A percentile compares a stretch with the other conserved stretches of the same genome.
These are phyloP conservation scores for Ganoderma lingzhi DNA, from an alignment of 1,284 basidiomycete species.

Conservation along the genomic window DNA sequence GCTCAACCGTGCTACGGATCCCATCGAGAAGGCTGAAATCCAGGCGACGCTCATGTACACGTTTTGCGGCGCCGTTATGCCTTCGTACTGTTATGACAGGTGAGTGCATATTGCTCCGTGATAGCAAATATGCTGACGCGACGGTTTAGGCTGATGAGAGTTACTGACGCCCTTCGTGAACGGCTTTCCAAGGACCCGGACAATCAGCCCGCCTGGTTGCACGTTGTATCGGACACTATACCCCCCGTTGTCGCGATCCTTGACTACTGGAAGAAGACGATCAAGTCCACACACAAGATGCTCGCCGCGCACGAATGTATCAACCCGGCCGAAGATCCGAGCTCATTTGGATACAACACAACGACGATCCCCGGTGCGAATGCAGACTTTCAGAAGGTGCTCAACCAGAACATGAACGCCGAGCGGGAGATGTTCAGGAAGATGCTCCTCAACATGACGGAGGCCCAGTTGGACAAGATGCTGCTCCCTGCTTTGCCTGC, in stretches of 20 bases:
- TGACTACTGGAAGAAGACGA: slow-evolving; percentile 19
- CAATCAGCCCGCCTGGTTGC: not conserved
- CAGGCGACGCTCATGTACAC: slow-evolving; percentile 22
- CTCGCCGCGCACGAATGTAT: not conserved
- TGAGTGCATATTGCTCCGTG: not conserved
- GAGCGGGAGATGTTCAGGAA: slow-evolving; percentile 16
- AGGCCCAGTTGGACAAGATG: not conserved
- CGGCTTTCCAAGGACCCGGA: not conserved
- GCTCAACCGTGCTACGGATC: slow-evolving; percentile 20
- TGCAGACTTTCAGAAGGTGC: not conserved
- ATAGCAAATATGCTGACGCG: not conserved
- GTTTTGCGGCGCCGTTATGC: slow-evolving; percentile 21
- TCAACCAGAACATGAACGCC: slow-evolving; percentile 6
- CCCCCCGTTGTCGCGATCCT: slow-evolving; percentile 8
- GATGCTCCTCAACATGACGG: slow-evolving; percentile 11
- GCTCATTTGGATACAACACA: not conserved
- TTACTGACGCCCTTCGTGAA: not conserved
- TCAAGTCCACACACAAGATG: slow-evolving; percentile 18
- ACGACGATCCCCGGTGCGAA: not conserved
- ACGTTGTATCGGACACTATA: not conserved
- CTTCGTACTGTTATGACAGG: slow-evolving; percentile 20
- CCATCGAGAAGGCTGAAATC: slow-evolving; percentile 7
- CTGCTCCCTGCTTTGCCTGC: not conserved
- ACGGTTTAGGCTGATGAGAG: not conserved
- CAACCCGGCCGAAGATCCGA: not conserved